A percentile compares a stretch with the other conserved stretches of the same genome.
Conservation (phyloP, 352 stramenopile species). For the Phytopythium kandeliae region DNA sequence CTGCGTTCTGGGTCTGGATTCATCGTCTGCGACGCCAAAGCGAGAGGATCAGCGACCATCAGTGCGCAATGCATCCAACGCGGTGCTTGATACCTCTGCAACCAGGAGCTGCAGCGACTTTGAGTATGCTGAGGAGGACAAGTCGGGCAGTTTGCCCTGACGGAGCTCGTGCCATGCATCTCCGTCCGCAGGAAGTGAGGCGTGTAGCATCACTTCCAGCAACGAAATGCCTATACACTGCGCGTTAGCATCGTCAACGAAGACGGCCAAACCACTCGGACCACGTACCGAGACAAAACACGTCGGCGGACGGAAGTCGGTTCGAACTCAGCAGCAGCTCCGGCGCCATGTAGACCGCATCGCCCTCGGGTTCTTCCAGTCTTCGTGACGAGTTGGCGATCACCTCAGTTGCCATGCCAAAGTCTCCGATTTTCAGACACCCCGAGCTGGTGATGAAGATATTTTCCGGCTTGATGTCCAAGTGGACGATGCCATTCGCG, state of each 20-base stretch:
- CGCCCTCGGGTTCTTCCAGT: slow-evolving; percentile 87
- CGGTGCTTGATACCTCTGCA: slow-evolving; percentile 21
- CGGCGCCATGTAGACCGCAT: slow-evolving; percentile 90
- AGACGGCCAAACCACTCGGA: not conserved
- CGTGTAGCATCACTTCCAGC: slow-evolving; percentile 44
- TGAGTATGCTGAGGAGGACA: slow-evolving; percentile 41
- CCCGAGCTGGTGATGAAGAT: slow-evolving; percentile 84
- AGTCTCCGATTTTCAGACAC: slow-evolving; percentile 87
- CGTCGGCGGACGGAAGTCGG: slow-evolving; percentile 79
- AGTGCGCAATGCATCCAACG: not conserved
- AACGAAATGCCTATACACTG: slow-evolving; percentile 49
- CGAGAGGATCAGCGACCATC: not conserved
- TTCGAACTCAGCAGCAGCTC: slow-evolving; percentile 78
- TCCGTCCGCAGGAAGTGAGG: slow-evolving; percentile 38
- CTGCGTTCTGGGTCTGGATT: slow-evolving; percentile 30
- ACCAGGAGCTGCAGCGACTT: slow-evolving; percentile 31
- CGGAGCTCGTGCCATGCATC: slow-evolving; percentile 68
- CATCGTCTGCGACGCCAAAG: slow-evolving; percentile 50
- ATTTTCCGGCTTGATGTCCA: slow-evolving; percentile 97
- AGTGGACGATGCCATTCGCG: slow-evolving; percentile 87
- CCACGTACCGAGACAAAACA: slow-evolving; percentile 91
- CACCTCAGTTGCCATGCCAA: slow-evolving; percentile 84
- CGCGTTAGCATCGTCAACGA: not conserved
- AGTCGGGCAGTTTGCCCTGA: slow-evolving; percentile 31
- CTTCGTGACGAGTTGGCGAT: slow-evolving; percentile 13